A percentile compares a stretch with the other conserved stretches of the same genome.
Conservation (phyloP, 352 stramenopile genomes). For the Phytophthora capsici region DNA sequence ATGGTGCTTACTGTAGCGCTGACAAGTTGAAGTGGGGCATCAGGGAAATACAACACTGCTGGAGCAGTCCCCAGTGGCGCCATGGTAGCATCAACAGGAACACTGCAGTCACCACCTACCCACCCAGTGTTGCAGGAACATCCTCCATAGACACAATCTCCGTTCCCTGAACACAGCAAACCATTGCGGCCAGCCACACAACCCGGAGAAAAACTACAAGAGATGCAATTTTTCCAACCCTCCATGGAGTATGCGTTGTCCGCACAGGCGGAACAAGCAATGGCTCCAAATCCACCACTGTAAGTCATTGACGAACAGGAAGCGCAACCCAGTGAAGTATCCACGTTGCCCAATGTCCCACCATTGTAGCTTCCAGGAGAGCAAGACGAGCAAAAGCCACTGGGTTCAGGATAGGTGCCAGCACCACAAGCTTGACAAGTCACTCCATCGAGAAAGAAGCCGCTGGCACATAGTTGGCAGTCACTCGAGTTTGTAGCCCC, state of each 20-base stretch:
- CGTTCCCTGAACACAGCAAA: slow-evolving; percentile 62
- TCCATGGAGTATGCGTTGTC: slow-evolving; percentile 54
- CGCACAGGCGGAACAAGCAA: slow-evolving; percentile 39
- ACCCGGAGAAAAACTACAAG: slow-evolving; percentile 39
- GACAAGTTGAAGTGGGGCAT: slow-evolving; percentile 32
- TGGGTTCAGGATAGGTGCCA: slow-evolving; percentile 36
- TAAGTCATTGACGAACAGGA: slow-evolving; percentile 56
- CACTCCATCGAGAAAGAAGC: slow-evolving; percentile 40
- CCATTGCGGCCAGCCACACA: slow-evolving; percentile 66
- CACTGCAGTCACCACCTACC: slow-evolving; percentile 54
- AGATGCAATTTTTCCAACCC: slow-evolving; percentile 61
- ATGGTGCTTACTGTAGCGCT: slow-evolving; percentile 26
- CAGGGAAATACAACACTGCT: slow-evolving; percentile 58
- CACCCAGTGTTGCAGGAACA: slow-evolving; percentile 56
- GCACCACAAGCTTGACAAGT: slow-evolving; percentile 32
- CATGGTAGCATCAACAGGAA: slow-evolving; percentile 1
- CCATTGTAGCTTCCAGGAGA: slow-evolving; percentile 49
- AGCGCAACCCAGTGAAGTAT: slow-evolving; percentile 38
- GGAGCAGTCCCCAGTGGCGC: slow-evolving; percentile 11
- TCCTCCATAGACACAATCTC: slow-evolving; percentile 54
- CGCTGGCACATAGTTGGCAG: slow-evolving; percentile 44
- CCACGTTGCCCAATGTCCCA: neutral
- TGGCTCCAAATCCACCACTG: slow-evolving; percentile 26
- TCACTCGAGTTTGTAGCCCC: slow-evolving; percentile 30
- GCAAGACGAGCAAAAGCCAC: slow-evolving; percentile 50